Evolutionary conservation across 805 yeast genomes (phyloP).

Genomic region (Ogataea zsoltii): DNA sequence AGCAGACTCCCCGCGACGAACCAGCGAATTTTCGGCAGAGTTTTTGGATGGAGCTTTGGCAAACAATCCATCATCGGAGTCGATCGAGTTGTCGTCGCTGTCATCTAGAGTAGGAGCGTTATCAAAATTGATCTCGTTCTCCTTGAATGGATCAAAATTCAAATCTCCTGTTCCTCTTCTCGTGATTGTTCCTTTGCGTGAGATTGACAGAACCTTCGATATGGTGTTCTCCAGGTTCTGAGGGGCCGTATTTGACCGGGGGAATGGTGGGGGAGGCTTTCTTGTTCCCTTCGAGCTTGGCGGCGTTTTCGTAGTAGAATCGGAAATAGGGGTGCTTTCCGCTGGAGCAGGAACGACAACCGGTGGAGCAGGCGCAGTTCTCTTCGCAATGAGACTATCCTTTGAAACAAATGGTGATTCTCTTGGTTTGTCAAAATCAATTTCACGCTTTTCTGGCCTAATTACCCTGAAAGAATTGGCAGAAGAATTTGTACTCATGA

Average conservation of each 20-base stretch:
- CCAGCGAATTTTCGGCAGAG: not conserved
- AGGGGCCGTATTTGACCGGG: constrained; percentile 4
- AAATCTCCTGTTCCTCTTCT: constrained; percentile 16
- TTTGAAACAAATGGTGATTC: constrained; percentile 66
- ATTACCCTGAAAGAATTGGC: constrained; percentile 62
- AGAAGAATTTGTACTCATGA: constrained; percentile 11
- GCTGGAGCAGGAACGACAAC: constrained; percentile 45
- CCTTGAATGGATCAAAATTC: constrained; percentile 56
- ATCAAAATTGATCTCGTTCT: constrained; percentile 73
- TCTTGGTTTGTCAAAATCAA: constrained; percentile 78
- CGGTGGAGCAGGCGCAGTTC: constrained; percentile 77
- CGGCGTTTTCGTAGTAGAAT: constrained; percentile 9
- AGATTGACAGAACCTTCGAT: constrained; percentile 1
- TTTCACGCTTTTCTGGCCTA: constrained; percentile 65
- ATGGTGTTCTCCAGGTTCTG: constrained; percentile 3
- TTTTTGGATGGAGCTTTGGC: constrained; percentile 44
- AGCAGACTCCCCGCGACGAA: not conserved
- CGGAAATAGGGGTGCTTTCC: constrained; percentile 10
- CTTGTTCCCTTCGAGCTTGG: constrained; percentile 15
- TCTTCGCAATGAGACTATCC: constrained; percentile 57
- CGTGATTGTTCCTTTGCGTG: constrained; percentile 16
- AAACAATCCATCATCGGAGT: constrained; percentile 59
- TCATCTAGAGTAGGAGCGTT: constrained; percentile 58
- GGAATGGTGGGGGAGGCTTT: constrained; percentile 29
- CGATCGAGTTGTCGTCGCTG: constrained; percentile 39